These are phyloP conservation scores for Crithidia fasciculata DNA, from an alignment of 208 protist species.

Conservation along the genomic window DNA sequence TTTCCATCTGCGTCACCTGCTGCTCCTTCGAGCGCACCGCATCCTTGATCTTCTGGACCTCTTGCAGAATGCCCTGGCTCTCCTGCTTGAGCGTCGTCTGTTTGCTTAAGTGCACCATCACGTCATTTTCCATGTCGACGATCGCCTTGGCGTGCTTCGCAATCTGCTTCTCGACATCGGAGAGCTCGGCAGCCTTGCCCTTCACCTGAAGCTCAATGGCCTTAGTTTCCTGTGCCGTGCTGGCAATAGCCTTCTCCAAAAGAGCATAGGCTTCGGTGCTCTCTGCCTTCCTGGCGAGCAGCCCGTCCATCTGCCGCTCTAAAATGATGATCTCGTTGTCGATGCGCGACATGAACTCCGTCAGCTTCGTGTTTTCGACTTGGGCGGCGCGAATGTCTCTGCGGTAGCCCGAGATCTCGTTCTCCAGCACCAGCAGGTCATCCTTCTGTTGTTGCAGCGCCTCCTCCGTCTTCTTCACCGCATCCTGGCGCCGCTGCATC, in stretches of 20 bases:
- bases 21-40: slow-evolving; percentile 93
- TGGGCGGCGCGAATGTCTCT: slow-evolving; percentile 84
- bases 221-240: slow-evolving; percentile 80
- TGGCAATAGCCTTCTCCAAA: slow-evolving; percentile 83
- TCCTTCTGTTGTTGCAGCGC: slow-evolving; percentile 92
- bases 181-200: slow-evolving; percentile 63
- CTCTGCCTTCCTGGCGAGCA: slow-evolving; percentile 78
- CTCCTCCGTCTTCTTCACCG: slow-evolving; percentile 92
- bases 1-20: slow-evolving; percentile 94
- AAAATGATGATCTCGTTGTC: slow-evolving; percentile 92
- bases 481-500: slow-evolving; percentile 95
- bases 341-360: slow-evolving; percentile 90
- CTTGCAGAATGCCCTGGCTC: slow-evolving; percentile 83
- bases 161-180: slow-evolving; percentile 83
- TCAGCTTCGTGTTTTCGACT: slow-evolving; percentile 91
- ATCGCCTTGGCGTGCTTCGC: slow-evolving; percentile 85
- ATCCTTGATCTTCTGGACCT: slow-evolving; percentile 92
- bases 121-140: slow-evolving; percentile 87
- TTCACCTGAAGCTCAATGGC: slow-evolving; percentile 86
- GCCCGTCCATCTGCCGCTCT: slow-evolving; percentile 89
- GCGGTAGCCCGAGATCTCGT: slow-evolving; percentile 92
- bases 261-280: slow-evolving; percentile 75
- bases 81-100: slow-evolving; percentile 95
- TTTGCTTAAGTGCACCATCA: slow-evolving; percentile 88
- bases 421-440: slow-evolving; percentile 88